Evolutionary conservation across 108 stramenopile genomes (phyloP), one percentile per base, ranked within the genome.

Genomic region (Craspedostauros australis): DNA sequence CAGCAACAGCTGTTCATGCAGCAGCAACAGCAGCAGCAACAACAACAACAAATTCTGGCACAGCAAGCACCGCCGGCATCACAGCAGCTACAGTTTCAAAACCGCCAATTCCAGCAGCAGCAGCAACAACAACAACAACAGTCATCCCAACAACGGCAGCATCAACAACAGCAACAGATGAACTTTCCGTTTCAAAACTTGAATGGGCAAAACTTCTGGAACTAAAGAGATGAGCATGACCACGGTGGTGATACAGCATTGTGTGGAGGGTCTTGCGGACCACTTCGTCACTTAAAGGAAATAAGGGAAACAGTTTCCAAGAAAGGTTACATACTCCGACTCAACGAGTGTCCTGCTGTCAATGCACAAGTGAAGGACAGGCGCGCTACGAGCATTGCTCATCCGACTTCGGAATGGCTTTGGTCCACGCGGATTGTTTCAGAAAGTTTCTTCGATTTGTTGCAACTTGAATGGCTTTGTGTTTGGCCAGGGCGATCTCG

Each of bases 381-480:
- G 8, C 5, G 33, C 54, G 9, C 12, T 41, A 39, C 54, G 42
- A n/a, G 14, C 36, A 14, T 37, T 0, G n/a, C n/a, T 37, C n/a
- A 14, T 37, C 36, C n/a, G 36, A 37, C n/a, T 37, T n/a, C n/a
- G 14, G 36, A n/a, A 37, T 37, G n/a, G n/a, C 36, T 5, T 4
- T 15, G 36, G 8, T 20, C 11, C 22, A 3, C n/a, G 4, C 1
- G 40, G 38, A 19, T 29, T 14, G n/a, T 0, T 50, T 36, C 36
- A 53, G 2, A 15, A 61, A 19, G 0, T 38, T 28, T 20, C 64
- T 36, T 14, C 54, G 29, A 20, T 45, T 27, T 39, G 33, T n/a
- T 28, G 48, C 64, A 27, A 64, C 8, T 14, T 25, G 7, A 34
- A 56, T 19, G 44, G 41, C 54, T 14, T 50, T 14, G 19, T 24